Evolutionary conservation across 2,329 filamentous ascomycete genomes (phyloP).

Genomic region (Verticillium longisporum): DNA sequence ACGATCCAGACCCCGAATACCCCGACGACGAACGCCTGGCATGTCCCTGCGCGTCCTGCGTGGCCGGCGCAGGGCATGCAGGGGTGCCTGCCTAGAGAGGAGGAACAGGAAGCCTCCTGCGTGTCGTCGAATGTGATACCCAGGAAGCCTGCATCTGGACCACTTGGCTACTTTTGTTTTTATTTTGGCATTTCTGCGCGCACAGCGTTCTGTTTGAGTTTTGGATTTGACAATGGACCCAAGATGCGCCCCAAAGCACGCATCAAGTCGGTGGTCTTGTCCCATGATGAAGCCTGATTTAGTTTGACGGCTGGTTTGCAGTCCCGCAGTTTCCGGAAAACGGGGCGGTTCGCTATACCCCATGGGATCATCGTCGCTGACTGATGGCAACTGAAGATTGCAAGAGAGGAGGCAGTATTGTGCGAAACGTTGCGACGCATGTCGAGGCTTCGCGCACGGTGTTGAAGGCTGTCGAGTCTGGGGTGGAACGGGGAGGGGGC

Average conservation of each 20-base stretch:
- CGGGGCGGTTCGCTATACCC: background rate
- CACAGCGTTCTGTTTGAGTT: background rate
- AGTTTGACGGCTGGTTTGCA: too few species aligned
- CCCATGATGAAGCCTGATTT: background rate
- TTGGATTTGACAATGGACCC: background rate
- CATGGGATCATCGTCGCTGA: background rate
- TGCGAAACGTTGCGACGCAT: too few species aligned
- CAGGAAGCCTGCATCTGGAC: background rate
- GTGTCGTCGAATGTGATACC: background rate
- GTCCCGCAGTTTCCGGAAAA: background rate
- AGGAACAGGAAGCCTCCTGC: background rate
- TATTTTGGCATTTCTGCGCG: background rate
- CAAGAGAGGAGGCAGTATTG: too few species aligned
- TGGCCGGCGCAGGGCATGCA: background rate
- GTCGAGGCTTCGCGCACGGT: too few species aligned
- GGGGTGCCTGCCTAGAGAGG: background rate
- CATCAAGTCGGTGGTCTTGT: too few species aligned
- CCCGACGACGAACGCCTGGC: background rate
- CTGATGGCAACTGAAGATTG: too few species aligned
- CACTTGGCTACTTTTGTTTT: background rate
- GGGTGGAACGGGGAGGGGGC: too few species aligned
- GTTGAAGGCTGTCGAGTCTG: too few species aligned
- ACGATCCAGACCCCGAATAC: conserved; percentile 8
- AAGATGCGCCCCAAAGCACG: too few species aligned
- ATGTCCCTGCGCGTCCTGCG: background rate